These are phyloP conservation scores for Ogataea populi-albae DNA, from an alignment of 805 yeast species.

Conservation along the genomic window DNA sequence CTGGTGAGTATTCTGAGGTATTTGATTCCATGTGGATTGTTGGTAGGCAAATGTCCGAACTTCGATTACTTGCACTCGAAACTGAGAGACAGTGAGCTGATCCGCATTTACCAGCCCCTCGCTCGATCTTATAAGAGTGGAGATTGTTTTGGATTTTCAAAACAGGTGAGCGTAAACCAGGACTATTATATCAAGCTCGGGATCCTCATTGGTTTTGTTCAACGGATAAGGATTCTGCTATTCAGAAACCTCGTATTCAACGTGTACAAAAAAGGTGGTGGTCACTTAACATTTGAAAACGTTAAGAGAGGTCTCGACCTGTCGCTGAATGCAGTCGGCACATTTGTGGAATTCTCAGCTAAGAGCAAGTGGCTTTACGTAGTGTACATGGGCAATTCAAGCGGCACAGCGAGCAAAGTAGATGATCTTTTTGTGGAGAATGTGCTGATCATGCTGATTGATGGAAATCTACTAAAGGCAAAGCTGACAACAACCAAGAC, in stretches of 20 bases:
- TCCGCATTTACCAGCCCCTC: conserved; percentile 38
- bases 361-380: conserved; percentile 20
- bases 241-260: conserved; percentile 40
- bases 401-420: conserved; percentile 13
- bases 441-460: conserved; percentile 48
- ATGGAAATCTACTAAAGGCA: conserved; percentile 52
- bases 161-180: conserved; percentile 34
- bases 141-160: conserved; percentile 37
- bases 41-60: conserved; percentile 51
- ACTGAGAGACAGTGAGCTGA: conserved; percentile 21
- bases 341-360: conserved; percentile 10
- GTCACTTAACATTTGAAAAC: conserved; percentile 17
- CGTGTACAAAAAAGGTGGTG: conserved; percentile 16
- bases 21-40: conserved; percentile 49
- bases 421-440: conserved; percentile 48
- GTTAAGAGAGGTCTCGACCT: conserved; percentile 27
- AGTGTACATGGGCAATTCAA: conserved; percentile 5
- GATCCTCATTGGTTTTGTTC: conserved; percentile 42
- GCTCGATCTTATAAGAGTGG: conserved; percentile 39
- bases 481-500: conserved; percentile 36
- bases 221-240: conserved; percentile 43
- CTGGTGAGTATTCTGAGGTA: conserved; percentile 40
- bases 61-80: conserved; percentile 22
- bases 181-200: conserved; percentile 37
- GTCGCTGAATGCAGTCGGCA: conserved; percentile 15